These are phyloP conservation scores for Fistulifera solaris DNA, from an alignment of 108 stramenopile species.

Conservation along the genomic window DNA sequence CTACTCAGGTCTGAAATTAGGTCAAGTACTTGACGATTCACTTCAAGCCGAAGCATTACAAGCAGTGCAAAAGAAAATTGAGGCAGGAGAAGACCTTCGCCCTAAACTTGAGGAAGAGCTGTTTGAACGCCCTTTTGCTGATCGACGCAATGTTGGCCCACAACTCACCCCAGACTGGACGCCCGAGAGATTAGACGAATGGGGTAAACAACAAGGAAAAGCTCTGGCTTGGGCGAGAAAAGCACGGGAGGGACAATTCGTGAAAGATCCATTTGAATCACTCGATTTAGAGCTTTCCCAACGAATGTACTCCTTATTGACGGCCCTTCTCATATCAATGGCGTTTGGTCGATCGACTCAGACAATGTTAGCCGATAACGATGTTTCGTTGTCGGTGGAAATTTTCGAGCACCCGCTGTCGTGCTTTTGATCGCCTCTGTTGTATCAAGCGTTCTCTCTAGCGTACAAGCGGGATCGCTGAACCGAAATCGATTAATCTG, in stretches of 20 bases:
- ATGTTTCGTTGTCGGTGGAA: conserved; percentile 8
- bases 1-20: conserved; percentile 70
- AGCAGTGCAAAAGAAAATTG: conserved; percentile 33
- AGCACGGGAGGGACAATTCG: conserved; percentile 51
- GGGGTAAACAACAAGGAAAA: conserved; percentile 44
- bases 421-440: conserved; percentile 40
- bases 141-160: conserved; percentile 69
- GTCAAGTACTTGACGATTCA: conserved; percentile 57
- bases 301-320: conserved; percentile 36
- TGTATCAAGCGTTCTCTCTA: conserved; percentile 37
- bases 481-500: conserved; percentile 49
- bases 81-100: conserved; percentile 42
- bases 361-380: conserved; percentile 12
- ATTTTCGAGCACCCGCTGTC: conserved; percentile 37
- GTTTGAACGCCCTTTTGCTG: conserved; percentile 62
- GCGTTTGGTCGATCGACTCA: conserved; percentile 62
- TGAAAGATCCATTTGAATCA: conserved; percentile 55
- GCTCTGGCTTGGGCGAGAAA: conserved; percentile 62
- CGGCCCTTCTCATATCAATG: conserved; percentile 37
- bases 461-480: conserved; percentile 33
- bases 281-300: conserved; percentile 38
- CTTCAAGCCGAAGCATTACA: conserved; percentile 59
- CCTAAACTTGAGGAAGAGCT: conserved; percentile 33
- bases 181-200: conserved; percentile 64
- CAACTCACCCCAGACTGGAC: conserved; percentile 66